Evolutionary conservation across 2,329 filamentous ascomycete genomes (phyloP), one percentile per base, ranked within the genome.

Genomic region (Pseudogymnoascus sp.): DNA sequence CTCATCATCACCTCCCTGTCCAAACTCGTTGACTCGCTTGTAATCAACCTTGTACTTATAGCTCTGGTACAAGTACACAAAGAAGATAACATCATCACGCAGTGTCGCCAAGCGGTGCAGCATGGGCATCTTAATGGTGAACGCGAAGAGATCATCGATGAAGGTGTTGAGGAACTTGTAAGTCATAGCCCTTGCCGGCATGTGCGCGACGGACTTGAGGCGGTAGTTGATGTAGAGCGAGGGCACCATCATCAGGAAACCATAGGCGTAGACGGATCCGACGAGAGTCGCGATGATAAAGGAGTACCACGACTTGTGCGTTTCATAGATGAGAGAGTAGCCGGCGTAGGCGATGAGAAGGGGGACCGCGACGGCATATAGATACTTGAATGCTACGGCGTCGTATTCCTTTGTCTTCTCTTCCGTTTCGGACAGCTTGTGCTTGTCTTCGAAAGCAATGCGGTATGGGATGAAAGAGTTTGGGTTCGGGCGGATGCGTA

Each of bases 101-200:
- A 99, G 82, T 0, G 94, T 97, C 0, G 94, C 92, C 59, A 99
- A 80, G 13, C 94, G 86, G 75, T 99, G 94, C 60, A 99, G 81
- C 65, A 92, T 85, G 0, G 94, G 94, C 94, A 99, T 99, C 79
- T 97, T 97, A 79, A 99, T 97, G 39, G 94, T 99, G 72, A 97
- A 99, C 1, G 94, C 94, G 72, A 99, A 99, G 33, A 99, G 80
- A 72, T 99, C 94, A 75, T 99, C 94, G 74, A 99, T 97, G 74
- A 99, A 99, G 4, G 94, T 97, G 79, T 97, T 97, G 67, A 97
- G 79, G 77, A 96, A 96, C 78, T 97, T 97, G 83, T 97, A 97
- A 74, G 87, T 93, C 91, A 99, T 94, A 58, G 94, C 92, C 78
- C 91, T 93, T 68, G 83, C 90, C 1, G 94, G 92, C 93, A 99